These are phyloP conservation scores for Scortechinia acanthostroma DNA, from an alignment of 2,329 filamentous ascomycete species.

Conservation along the genomic window DNA sequence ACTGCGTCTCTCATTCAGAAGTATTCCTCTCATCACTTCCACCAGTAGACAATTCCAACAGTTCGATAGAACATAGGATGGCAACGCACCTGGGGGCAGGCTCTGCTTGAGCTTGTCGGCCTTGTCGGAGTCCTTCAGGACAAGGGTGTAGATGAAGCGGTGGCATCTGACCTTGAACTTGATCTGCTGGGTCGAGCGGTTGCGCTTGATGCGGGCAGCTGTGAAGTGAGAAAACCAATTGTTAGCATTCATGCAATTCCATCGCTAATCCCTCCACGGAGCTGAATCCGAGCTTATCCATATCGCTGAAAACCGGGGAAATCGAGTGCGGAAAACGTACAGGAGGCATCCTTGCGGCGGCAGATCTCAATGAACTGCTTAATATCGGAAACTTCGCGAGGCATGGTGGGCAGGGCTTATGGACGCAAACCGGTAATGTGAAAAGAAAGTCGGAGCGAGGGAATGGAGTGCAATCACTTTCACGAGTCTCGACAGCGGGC, in stretches of 20 bases:
- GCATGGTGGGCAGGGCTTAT: slow-evolving; percentile 1
- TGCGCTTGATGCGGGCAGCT: slow-evolving; percentile 95
- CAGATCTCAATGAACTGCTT: slow-evolving; percentile 98
- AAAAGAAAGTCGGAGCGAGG: too few relatives aligned
- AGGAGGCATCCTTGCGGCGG: slow-evolving; percentile 97
- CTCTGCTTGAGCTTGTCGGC: slow-evolving; percentile 99
- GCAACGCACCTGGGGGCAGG: slow-evolving; percentile 82
- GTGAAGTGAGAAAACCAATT: slow-evolving; percentile 16
- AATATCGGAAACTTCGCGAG: slow-evolving; percentile 1
- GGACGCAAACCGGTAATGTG: too few relatives aligned
- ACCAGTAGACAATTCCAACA: too few relatives aligned
- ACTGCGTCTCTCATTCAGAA: too few relatives aligned
- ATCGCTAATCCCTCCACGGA: too few relatives aligned
- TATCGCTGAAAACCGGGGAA: too few relatives aligned
- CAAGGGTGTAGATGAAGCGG: slow-evolving; percentile 92
- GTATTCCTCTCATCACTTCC: too few relatives aligned
- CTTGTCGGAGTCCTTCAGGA: slow-evolving; percentile 98
- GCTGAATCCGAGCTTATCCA: too few relatives aligned
- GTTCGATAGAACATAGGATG: too few relatives aligned
- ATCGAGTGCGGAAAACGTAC: slow-evolving; percentile 54
- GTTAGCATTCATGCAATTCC: too few relatives aligned
- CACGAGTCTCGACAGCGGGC: too few relatives aligned
- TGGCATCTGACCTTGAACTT: slow-evolving; percentile 99
- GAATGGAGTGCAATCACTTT: too few relatives aligned
- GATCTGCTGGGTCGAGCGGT: slow-evolving; percentile 80